Conservation (phyloP, 2,329 filamentous ascomycete genomes). For the Claviceps lovelessii region DNA sequence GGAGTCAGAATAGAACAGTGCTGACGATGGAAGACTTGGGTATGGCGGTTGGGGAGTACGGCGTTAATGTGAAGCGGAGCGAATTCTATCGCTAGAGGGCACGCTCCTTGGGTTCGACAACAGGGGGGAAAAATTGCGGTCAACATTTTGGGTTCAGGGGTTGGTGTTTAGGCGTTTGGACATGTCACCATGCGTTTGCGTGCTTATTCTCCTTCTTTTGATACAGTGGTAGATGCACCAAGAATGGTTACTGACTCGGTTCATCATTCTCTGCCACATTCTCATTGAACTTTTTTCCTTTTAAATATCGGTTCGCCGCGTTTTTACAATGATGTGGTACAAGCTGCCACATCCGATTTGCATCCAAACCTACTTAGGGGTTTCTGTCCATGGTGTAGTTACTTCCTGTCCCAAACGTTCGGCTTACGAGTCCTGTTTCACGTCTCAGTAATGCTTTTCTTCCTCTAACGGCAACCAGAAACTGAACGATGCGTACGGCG, state of each 20-base stretch:
- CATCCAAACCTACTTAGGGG: slow-evolving; percentile 6
- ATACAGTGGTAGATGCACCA: neutral
- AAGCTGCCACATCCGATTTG: neutral
- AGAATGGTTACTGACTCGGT: neutral
- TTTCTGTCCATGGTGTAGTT: slow-evolving; percentile 6
- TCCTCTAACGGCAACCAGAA: neutral
- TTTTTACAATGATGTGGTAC: neutral
- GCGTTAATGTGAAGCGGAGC: slow-evolving; percentile 90
- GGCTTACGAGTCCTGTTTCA: slow-evolving; percentile 39
- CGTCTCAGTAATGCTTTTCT: slow-evolving; percentile 1
- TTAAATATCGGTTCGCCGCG: neutral
- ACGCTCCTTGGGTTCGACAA: no score
- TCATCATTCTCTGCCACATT: neutral
- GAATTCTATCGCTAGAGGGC: slow-evolving; percentile 71
- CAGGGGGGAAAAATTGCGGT: neutral
- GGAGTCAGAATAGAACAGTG: slow-evolving; percentile 80
- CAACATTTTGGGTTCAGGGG: neutral
- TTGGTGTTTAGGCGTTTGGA: neutral
- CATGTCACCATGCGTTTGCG: neutral
- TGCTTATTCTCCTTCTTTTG: neutral
- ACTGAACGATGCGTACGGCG: slow-evolving; percentile 46
- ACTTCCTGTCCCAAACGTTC: slow-evolving; percentile 36
- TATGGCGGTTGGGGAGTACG: slow-evolving; percentile 96
- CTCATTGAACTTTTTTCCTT: neutral
- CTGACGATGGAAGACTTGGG: slow-evolving; percentile 97